Base-by-base conservation (phyloP, 2,329 filamentous ascomycete species). In the Aspergillus glaucus region DNA sequence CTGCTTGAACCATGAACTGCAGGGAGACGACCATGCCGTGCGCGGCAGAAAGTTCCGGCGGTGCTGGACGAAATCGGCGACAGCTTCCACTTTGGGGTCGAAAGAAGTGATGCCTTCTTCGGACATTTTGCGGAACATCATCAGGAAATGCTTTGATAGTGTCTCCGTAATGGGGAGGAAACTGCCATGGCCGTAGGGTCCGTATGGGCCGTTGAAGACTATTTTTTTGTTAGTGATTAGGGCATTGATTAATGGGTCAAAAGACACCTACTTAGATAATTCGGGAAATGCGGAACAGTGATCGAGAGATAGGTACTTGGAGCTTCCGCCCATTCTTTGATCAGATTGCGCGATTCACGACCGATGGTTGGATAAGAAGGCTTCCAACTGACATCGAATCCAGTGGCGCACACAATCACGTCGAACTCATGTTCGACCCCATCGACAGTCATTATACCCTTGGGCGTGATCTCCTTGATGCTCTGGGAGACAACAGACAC, bases 401-500 rank as follows among this genome's bases (percentile, higher is more conserved):
- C 51, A 17, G 51, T 53, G 8, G 51, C 51, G 45, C 55, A 51
- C 6, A 53, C 52, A 30, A 60, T 51, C 10, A 53, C 49, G 40
- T 60, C 58, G 19, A 58, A 41, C 15, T 48, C 37, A 17, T 53
- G 49, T 34, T 57, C 51, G 14, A 50, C 40, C 2, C 56, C 57
- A 42, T 55, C 55, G 5, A 19, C 47, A 4, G 62, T 62, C 4
- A 56, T 43, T 14, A 67, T 60, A 3, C 72, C 71, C 8, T 64
- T 61, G 2, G 57, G 52, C 0, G 63, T 65, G 36, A 77, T 56
- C 41, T 60, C 56, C 24, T 57, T 49, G 52, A 77, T 73, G 1
- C 53, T 59, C 40, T 69, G 64, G 19, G 63, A 65, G 32, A 75
- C 66, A 14, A 68, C 67, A 15, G 64, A 54, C 10, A 78, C 72